Evolutionary conservation across 768 basidiomycete genomes (phyloP), one percentile per base, ranked within the genome.

Genomic region (Agrocybe praecox): DNA sequence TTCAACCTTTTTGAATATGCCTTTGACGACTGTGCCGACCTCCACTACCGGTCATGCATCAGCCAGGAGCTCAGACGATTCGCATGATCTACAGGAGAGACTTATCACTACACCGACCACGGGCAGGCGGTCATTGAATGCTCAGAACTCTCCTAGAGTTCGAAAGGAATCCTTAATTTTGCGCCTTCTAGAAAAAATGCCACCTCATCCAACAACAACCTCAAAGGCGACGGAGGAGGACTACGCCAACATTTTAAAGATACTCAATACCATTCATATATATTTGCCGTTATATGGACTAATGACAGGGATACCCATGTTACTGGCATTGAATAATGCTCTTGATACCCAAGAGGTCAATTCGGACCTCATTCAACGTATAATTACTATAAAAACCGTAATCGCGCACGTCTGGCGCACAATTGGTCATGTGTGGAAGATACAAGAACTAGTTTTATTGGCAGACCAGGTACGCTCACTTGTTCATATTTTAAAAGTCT

Each of bases 231-330:
- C 80, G 7, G 72, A 87, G 15, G 84, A 86, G 34, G 95, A 96
- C 64, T 93, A 92, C 67, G 78, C 84, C 9, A 83, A 86, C 64
- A 81, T 94, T 29, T 74, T 89, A 42, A 79, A 83, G 44, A 79
- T 94, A 26, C 78, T 96, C 34, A 79, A 76, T 6, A 80, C 82
- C 2, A 77, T 92, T 23, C 88, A 93, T 49, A 77, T 87, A 59
- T 79, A 87, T 49, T 69, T 92, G n/a, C 94, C 95, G 1, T 73
- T 88, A 23, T 84, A 88, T 42, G 89, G 86, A 2, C 63, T 96
- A 40, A 72, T 94, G 17, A 85, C 86, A 2, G 91, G 93, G 19
- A 72, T 92, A 32, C 94, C 95, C 5, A 94, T 97, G 92, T 71
- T 97, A 23, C 67, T 92, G n/a, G 86, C 90, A 1, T 69, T 96